Conservation (phyloP, 2,329 filamentous ascomycete genomes). For the Xylariaceae sp. region DNA sequence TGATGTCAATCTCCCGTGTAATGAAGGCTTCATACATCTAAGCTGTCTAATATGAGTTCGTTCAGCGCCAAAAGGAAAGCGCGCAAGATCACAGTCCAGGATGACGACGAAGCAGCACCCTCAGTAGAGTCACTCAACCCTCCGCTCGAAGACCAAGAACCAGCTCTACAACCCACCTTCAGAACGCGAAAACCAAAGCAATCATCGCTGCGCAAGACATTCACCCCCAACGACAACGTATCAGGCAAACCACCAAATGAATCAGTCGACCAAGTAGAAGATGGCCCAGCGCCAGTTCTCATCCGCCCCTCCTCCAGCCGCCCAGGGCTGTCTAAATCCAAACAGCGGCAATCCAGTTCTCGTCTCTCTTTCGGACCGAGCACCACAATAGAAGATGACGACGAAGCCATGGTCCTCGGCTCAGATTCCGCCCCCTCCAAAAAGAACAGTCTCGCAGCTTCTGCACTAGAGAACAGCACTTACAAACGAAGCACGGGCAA, state of each 20-base stretch:
- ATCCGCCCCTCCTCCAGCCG: conserved; percentile 46
- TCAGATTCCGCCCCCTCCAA: conserved; percentile 57
- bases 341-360: conserved; percentile 61
- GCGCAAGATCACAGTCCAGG: conserved; percentile 69
- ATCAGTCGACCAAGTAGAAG: conserved; percentile 38
- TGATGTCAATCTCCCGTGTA: too few species aligned
- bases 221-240: conserved; percentile 43
- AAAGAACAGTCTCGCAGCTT: conserved; percentile 57
- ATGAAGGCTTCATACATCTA: too few species aligned
- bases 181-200: conserved; percentile 50
- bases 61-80: conserved; percentile 64
- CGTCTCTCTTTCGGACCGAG: conserved; percentile 73
- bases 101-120: conserved; percentile 52
- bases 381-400: conserved; percentile 50
- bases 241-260: conserved; percentile 15
- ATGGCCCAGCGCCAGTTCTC: conserved; percentile 42
- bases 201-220: conserved; percentile 54
- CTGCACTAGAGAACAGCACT: conserved; percentile 65
- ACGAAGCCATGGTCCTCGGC: conserved; percentile 33
- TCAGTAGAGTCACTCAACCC: conserved; percentile 23
- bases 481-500: conserved; percentile 48
- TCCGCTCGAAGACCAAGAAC: conserved; percentile 30
- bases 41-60: conserved; percentile 42
- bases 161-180: conserved; percentile 36
- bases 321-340: conserved; percentile 53